Conservation (phyloP, 176 grass and related monocot genomes). For the Zea luxurians region DNA sequence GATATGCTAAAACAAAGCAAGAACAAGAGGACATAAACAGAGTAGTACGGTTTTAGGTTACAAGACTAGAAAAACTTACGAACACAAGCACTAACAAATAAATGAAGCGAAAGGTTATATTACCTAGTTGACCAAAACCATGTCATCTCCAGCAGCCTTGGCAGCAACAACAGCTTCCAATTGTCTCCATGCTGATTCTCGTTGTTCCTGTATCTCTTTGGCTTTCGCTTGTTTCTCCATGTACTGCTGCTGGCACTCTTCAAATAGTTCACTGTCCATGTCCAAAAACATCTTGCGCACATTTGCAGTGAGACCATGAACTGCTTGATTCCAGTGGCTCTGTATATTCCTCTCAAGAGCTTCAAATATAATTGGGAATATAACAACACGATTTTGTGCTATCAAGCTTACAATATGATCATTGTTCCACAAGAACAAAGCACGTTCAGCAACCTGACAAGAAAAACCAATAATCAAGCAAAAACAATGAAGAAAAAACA, state of each 20-base stretch:
- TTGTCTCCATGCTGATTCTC: conserved; percentile 72
- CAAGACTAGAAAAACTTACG: conserved; percentile 41
- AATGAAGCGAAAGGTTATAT: conserved; percentile 45
- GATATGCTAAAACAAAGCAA: conserved; percentile 44
- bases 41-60: conserved; percentile 42
- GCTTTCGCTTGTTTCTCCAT: conserved; percentile 69
- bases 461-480: neutral
- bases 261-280: conserved; percentile 94
- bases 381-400: conserved; percentile 78
- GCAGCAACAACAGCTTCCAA: conserved; percentile 68
- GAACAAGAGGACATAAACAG: conserved; percentile 4
- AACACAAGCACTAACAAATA: conserved; percentile 39
- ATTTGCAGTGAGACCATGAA: conserved; percentile 86
- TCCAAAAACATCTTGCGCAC: conserved; percentile 97
- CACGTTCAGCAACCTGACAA: conserved; percentile 78
- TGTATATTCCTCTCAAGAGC: conserved; percentile 89
- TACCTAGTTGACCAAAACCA: conserved; percentile 94
- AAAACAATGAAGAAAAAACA: neutral
- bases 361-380: conserved; percentile 98
- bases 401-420: conserved; percentile 95
- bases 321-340: conserved; percentile 93
- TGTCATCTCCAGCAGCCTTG: conserved; percentile 61
- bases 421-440: conserved; percentile 95
- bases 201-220: conserved; percentile 69
- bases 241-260: conserved; percentile 81